phyloP scores from a whole-genome alignment of 2,329 filamentous ascomycete species.

The Sporothrix curviconia region DNA sequence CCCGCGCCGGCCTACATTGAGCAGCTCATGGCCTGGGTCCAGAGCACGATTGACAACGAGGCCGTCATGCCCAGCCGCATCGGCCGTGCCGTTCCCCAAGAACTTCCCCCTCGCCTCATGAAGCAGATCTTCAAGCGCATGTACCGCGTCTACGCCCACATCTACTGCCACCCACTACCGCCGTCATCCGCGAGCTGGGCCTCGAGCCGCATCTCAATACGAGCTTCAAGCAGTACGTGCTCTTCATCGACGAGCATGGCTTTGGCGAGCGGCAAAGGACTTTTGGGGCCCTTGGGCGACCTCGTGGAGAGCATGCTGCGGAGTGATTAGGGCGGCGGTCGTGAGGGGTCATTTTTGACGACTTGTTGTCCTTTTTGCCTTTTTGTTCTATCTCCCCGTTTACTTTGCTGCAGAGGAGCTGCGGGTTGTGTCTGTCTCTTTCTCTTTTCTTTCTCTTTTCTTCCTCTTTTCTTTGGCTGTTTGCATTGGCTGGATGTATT shows the following conservation, averaged over 20 bases:
- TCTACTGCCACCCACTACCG: conserved; percentile 99
- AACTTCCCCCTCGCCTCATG: conserved; percentile 79
- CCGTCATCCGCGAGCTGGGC: conserved; percentile 87
- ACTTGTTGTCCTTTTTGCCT: background rate
- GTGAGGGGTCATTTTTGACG: background rate
- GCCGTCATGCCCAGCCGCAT: conserved; percentile 90
- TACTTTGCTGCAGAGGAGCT: background rate
- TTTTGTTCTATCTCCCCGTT: background rate
- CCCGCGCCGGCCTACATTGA: conserved; percentile 95
- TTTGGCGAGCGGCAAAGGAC: conserved; percentile 88
- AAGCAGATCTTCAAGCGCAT: conserved; percentile 98
- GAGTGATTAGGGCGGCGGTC: conserved; percentile 58
- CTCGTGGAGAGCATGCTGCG: conserved; percentile 96
- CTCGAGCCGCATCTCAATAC: conserved; percentile 97
- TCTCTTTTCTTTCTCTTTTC: background rate
- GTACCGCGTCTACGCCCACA: conserved; percentile 97
- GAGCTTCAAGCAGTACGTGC: conserved; percentile 98
- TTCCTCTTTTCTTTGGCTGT: background rate
- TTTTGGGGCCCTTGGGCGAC: conserved; percentile 92
- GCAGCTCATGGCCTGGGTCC: conserved; percentile 95
- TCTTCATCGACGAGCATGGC: conserved; percentile 97
- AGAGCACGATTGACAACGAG: conserved; percentile 92
- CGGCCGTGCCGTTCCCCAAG: conserved; percentile 90
- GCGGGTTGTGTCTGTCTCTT: background rate
- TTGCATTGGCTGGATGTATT: background rate